Evolutionary conservation across 2,329 filamentous ascomycete species (phyloP).

Genomic region (Raffaelea ambrosiae): DNA sequence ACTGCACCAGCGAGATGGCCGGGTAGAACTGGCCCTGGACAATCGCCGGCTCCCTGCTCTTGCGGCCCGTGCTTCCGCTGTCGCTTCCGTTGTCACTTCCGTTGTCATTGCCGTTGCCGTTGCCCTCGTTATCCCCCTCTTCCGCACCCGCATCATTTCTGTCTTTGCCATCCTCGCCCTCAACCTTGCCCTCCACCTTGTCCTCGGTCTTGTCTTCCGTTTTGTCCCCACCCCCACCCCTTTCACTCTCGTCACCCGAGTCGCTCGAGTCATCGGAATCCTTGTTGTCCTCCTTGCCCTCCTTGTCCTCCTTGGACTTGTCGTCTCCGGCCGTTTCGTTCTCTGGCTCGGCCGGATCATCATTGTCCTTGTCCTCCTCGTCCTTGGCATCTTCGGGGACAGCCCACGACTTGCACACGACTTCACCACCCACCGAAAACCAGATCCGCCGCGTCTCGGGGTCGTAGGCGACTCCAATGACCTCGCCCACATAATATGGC

Average conservation of each 20-base stretch:
- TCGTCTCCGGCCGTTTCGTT: neutral
- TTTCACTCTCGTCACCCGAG: no score
- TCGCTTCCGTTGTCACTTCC: no score
- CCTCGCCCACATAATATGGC: neutral
- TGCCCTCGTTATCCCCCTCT: no score
- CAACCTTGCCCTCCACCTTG: neutral
- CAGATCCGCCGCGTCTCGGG: neutral
- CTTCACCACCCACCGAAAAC: conserved; percentile 1
- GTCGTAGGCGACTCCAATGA: conserved; percentile 2
- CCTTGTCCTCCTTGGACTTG: neutral
- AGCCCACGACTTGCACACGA: neutral
- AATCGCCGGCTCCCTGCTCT: neutral
- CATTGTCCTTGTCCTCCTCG: neutral
- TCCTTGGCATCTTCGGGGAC: neutral
- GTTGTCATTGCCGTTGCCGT: no score
- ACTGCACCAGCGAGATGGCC: conserved; percentile 2
- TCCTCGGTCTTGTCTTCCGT: neutral
- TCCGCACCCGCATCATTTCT: no score
- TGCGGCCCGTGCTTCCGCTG: neutral
- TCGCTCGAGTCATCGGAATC: no score
- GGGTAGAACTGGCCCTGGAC: conserved; percentile 5
- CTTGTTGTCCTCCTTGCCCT: neutral
- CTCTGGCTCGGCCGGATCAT: neutral
- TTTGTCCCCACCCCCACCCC: neutral
- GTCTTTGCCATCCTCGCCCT: neutral